A percentile compares a stretch with the other conserved stretches of the same genome.
Evolutionary conservation across 73 alveolate species (phyloP).

Genomic region (Symbiodinium pilosum): DNA sequence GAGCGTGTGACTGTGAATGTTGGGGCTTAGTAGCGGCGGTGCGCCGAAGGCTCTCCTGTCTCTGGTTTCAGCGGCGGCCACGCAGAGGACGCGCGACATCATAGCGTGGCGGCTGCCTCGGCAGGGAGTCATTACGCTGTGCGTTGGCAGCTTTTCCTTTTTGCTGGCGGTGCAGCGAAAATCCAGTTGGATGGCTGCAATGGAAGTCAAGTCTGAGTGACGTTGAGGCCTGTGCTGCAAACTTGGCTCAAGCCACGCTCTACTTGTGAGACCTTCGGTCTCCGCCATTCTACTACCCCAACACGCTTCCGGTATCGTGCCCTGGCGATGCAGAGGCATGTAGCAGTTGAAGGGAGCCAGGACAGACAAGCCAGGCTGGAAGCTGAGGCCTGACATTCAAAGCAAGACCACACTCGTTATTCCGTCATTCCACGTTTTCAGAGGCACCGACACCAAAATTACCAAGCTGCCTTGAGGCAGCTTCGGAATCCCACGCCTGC

Average conservation of each 20-base stretch:
- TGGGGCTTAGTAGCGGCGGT: too few species aligned
- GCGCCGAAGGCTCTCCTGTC: slow-evolving; percentile 10
- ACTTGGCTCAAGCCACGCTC: not conserved
- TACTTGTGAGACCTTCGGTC: not conserved
- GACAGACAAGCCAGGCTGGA: not conserved
- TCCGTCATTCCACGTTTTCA: too few species aligned
- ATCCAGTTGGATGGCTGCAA: too few species aligned
- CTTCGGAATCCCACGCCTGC: too few species aligned
- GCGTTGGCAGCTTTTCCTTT: too few species aligned
- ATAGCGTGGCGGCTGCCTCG: slow-evolving; percentile 2
- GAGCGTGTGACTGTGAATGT: too few species aligned
- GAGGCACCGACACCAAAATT: too few species aligned
- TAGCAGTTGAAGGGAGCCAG: not conserved
- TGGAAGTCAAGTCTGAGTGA: too few species aligned
- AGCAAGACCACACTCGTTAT: not conserved
- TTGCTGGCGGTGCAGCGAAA: too few species aligned
- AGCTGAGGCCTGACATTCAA: not conserved
- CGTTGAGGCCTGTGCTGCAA: too few species aligned
- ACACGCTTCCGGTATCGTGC: slow-evolving; percentile 4
- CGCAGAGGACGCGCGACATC: slow-evolving; percentile 15
- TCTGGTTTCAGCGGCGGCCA: not conserved
- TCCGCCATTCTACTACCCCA: not conserved
- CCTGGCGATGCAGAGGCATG: not conserved
- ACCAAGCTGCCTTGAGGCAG: too few species aligned
- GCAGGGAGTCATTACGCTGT: too few species aligned